These are phyloP conservation scores for Podaxis sp. DNA, from an alignment of 768 basidiomycete genomes.

Conservation along the genomic window DNA sequence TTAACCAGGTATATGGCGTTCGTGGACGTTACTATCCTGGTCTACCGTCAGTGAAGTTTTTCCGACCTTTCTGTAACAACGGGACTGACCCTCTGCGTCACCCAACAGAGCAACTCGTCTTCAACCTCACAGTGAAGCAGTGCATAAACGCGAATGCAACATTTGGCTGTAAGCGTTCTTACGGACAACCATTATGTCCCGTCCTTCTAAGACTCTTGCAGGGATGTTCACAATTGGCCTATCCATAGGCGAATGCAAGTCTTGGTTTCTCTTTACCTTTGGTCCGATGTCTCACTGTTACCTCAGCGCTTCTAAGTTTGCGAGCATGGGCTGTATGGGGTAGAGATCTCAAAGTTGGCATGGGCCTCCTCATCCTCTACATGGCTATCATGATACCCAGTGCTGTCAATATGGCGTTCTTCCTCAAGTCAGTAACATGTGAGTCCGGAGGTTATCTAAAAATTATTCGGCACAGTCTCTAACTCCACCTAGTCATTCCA, in stretches of 20 bases:
- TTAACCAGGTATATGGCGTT: slow-evolving; percentile 11
- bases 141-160: not conserved
- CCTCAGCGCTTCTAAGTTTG: not conserved
- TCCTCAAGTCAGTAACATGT: not conserved
- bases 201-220: not conserved
- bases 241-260: not conserved
- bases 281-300: not conserved
- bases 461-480: not conserved
- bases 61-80: not conserved
- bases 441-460: not conserved
- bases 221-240: not conserved
- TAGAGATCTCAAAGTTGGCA: not conserved
- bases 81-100: not conserved
- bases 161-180: not conserved
- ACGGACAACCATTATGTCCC: not conserved
- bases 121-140: not conserved
- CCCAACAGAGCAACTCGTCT: not conserved
- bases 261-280: not conserved
- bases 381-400: not conserved
- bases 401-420: not conserved
- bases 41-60: not conserved
- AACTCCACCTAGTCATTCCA: not conserved
- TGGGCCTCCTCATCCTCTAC: not conserved
- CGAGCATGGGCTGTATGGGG: not conserved
- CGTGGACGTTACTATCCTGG: not conserved